phyloP scores from a whole-genome alignment of 768 basidiomycete species.

The Tulasnella sp. region DNA sequence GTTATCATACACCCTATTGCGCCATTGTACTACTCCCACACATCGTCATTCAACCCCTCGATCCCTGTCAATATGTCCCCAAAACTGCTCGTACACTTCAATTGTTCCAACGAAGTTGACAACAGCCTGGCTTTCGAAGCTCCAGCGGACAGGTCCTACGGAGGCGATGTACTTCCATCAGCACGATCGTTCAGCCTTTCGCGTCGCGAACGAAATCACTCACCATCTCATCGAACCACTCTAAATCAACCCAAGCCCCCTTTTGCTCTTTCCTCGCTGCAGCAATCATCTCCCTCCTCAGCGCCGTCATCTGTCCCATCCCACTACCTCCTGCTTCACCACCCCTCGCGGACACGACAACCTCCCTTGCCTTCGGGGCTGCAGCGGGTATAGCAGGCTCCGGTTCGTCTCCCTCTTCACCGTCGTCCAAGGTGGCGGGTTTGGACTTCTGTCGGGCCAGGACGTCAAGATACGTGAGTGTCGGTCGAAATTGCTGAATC shows the following conservation, averaged over 20 bases:
- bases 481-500: slow-evolving; percentile 74
- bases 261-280: slow-evolving; percentile 68
- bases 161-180: no score
- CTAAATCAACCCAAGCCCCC: slow-evolving; percentile 59
- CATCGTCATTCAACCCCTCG: no score
- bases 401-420: slow-evolving; percentile 31
- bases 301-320: slow-evolving; percentile 54
- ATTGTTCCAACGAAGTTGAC: no score
- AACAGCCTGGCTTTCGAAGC: no score
- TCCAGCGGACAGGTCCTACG: no score
- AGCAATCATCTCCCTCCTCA: slow-evolving; percentile 66
- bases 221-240: slow-evolving; percentile 58
- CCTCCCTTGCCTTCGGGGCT: slow-evolving; percentile 23
- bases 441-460: slow-evolving; percentile 51
- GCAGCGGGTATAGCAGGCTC: slow-evolving; percentile 64
- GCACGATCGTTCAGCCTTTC: no score
- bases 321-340: slow-evolving; percentile 22
- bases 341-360: slow-evolving; percentile 1
- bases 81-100: no score
- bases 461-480: slow-evolving; percentile 69
- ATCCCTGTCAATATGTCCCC: no score
- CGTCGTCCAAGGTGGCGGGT: slow-evolving; percentile 22
- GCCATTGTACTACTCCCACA: no score
- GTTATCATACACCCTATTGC: no score
- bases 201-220: slow-evolving; percentile 20